Conservation (phyloP, 2,329 filamentous ascomycete species). For the Diaporthe australafricana region DNA sequence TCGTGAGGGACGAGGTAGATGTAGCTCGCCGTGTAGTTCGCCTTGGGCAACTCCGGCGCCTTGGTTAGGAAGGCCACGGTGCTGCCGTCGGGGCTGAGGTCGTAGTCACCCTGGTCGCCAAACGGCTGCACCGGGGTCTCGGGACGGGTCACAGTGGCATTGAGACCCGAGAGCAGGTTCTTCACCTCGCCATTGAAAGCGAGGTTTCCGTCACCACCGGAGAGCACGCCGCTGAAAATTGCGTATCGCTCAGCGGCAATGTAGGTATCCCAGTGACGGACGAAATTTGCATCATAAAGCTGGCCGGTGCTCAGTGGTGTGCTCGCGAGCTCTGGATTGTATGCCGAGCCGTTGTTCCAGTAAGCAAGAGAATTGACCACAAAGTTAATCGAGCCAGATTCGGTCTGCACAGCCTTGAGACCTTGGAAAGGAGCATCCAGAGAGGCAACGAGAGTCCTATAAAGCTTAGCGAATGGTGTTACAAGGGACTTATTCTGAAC, state of each 20-base stretch:
- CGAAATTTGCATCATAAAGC: constrained; percentile 67
- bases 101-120: constrained; percentile 70
- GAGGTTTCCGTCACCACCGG: constrained; percentile 43
- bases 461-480: neutral
- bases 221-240: constrained; percentile 69
- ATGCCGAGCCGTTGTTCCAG: constrained; percentile 65
- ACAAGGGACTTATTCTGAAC: neutral
- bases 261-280: constrained; percentile 71
- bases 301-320: constrained; percentile 61
- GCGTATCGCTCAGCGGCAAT: constrained; percentile 66
- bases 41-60: constrained; percentile 64
- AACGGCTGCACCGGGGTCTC: constrained; percentile 60
- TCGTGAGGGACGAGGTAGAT: constrained; percentile 50
- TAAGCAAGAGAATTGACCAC: constrained; percentile 64
- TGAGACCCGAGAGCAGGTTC: constrained; percentile 50
- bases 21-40: constrained; percentile 60
- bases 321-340: constrained; percentile 62
- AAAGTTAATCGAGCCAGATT: constrained; percentile 50
- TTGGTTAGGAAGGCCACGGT: constrained; percentile 67
- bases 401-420: constrained; percentile 48
- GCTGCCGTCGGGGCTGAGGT: constrained; percentile 60
- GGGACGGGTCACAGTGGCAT: constrained; percentile 46
- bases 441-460: constrained; percentile 48
- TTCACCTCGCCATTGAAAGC: constrained; percentile 45
- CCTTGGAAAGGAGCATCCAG: constrained; percentile 53